Conservation (phyloP, 176 grass and related monocot species). For the Chrysopogon serrulatus region DNA sequence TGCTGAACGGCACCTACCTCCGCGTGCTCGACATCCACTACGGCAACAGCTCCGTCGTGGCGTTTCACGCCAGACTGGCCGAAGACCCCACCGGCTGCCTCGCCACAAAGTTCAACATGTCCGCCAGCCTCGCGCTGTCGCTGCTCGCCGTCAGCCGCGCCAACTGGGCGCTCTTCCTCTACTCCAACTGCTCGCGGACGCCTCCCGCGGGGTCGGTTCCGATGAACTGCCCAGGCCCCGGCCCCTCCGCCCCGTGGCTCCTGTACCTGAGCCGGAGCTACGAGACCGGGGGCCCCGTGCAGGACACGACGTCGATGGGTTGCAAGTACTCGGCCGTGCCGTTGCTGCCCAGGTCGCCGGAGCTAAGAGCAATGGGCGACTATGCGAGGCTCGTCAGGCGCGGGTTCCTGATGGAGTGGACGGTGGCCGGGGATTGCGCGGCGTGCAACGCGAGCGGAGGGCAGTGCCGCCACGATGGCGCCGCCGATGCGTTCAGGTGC, state of each 20-base stretch:
- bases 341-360: slow-evolving; percentile 19
- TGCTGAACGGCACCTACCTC: slow-evolving; percentile 22
- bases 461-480: neutral
- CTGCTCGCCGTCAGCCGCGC: slow-evolving; percentile 9
- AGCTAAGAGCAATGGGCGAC: neutral
- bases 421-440: slow-evolving; percentile 14
- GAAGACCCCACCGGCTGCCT: neutral
- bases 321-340: slow-evolving; percentile 22
- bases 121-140: slow-evolving; percentile 20
- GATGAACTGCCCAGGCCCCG: neutral
- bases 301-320: neutral
- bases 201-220: neutral
- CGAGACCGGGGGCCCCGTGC: neutral
- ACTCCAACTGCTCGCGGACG: slow-evolving; percentile 29
- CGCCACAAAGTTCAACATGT: slow-evolving; percentile 31
- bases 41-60: slow-evolving; percentile 39
- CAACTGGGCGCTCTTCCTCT: slow-evolving; percentile 46
- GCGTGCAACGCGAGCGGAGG: slow-evolving; percentile 24
- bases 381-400: slow-evolving; percentile 7
- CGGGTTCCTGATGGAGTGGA: slow-evolving; percentile 36
- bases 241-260: neutral
- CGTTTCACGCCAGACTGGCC: neutral
- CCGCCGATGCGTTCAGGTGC: neutral
- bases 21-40: slow-evolving; percentile 37
- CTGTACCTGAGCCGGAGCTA: neutral